Percentiles rank a stretch among this genome's conserved stretches.
phyloP scores from a whole-genome alignment of 306 rosid species.

The Ceratonia siliqua region DNA sequence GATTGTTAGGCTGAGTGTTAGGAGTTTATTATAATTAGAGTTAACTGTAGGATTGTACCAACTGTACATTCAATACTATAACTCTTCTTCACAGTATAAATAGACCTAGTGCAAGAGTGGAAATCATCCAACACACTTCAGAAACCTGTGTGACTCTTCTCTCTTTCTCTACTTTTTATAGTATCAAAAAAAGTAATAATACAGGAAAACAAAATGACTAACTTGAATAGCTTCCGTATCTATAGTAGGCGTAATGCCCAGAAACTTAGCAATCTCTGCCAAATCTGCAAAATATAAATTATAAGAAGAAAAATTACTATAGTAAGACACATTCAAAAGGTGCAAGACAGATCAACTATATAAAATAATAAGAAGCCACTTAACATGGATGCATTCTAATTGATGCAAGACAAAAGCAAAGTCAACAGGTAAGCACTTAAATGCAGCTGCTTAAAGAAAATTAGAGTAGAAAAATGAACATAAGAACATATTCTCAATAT shows the following conservation, averaged over 20 bases:
- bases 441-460: slow-evolving; percentile 8
- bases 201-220: slow-evolving; percentile 36
- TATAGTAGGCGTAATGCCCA: slow-evolving; percentile 70
- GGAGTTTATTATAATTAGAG: too few species aligned
- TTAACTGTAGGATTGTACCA: too few species aligned
- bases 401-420: background rate
- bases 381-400: background rate
- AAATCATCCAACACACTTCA: too few species aligned
- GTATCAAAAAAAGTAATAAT: background rate
- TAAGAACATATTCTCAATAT: background rate
- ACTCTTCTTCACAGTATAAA: too few species aligned
- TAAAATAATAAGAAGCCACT: slow-evolving; percentile 2
- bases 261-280: slow-evolving; percentile 91
- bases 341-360: background rate
- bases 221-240: slow-evolving; percentile 95
- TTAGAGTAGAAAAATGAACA: background rate
- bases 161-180: too few species aligned
- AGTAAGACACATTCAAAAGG: slow-evolving; percentile 16
- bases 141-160: too few species aligned
- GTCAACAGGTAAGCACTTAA: background rate
- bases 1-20: too few species aligned
- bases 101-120: too few species aligned
- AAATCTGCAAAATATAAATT: slow-evolving; percentile 59
- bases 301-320: slow-evolving; percentile 14
- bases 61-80: too few species aligned